Evolutionary conservation across 495 filamentous ascomycete species (phyloP), one percentile per base, ranked within the genome.

Genomic region (Tuber microsphaerosporum): DNA sequence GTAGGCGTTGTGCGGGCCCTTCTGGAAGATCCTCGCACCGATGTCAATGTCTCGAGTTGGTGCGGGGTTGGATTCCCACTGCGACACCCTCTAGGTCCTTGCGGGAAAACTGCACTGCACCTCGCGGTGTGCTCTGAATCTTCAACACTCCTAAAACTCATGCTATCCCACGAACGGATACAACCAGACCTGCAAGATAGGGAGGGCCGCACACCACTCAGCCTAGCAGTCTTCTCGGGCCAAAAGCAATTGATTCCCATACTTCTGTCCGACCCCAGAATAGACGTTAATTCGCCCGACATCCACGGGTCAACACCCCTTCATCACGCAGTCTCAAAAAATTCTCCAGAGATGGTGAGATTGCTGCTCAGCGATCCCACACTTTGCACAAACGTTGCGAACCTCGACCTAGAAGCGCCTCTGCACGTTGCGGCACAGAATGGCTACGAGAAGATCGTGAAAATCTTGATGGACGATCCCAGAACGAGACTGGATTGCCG

Each of bases 41-140:
- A 65, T 65, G 56, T 65, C 56, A 65, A 65, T 34, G 26, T 34
- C 19, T 65, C 56, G 56, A 65, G 56, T 34, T 65, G 56, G 56
- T 34, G 12, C 14, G 26, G 56, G 26, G 56, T 34, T 7, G 56
- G 56, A 34, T 65, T 31, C 56, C 3, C 26, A 1, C 56, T 16
- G 4, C 56, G 56, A 19, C 56, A 65, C 26, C 26, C 56, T 7
- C 14, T 65, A 2, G 56, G 56, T 65, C 56, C 56, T 2, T 65
- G 56, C 14, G 56, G 56, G 16, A 65, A 65, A 65, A 65, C 56
- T 2, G 26, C 56, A 34, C 7, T 65, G 56, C 56, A 65, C 26
- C 56, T 65, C 12, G 56, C 56, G 3, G 56, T 65, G 56, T 65
- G 26, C 34, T 65, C 56, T 4, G 56, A 65, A 17, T 65, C 56